phyloP scores from a whole-genome alignment of 805 yeast species.

The Ogataea wickerhamii region DNA sequence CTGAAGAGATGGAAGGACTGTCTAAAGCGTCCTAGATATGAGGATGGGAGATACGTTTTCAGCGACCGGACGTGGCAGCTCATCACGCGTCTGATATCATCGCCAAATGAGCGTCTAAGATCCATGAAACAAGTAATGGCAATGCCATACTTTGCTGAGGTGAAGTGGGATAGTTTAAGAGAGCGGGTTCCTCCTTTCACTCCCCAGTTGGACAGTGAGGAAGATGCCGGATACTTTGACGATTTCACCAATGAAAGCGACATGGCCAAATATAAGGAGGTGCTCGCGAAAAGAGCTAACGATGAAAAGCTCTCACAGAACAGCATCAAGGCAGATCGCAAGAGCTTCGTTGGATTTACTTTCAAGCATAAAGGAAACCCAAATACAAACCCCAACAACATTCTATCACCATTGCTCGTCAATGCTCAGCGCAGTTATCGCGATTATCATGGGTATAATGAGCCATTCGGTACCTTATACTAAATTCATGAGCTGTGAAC shows the following conservation, averaged over 20 bases:
- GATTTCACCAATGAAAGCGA: conserved; percentile 95
- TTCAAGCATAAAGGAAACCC: conserved; percentile 78
- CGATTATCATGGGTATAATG: conserved; percentile 26
- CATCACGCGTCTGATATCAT: conserved; percentile 73
- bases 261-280: conserved; percentile 97
- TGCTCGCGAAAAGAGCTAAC: conserved; percentile 84
- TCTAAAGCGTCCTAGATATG: conserved; percentile 84
- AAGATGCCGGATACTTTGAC: conserved; percentile 98
- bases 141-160: conserved; percentile 80
- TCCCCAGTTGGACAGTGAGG: conserved; percentile 94
- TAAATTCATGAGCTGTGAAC: too few species aligned
- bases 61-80: conserved; percentile 96
- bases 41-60: conserved; percentile 86
- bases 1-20: conserved; percentile 90
- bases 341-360: conserved; percentile 91
- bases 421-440: conserved; percentile 23
- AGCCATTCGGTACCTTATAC: conserved; percentile 36
- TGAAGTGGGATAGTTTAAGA: conserved; percentile 72
- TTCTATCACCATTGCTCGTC: conserved; percentile 31
- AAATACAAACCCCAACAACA: conserved; percentile 39
- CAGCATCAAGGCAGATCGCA: conserved; percentile 53
- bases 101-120: conserved; percentile 70
- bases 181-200: conserved; percentile 85
- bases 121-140: conserved; percentile 77
- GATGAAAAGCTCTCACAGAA: conserved; percentile 76